Percentiles rank a stretch among this genome's conserved stretches.
Conservation (phyloP, 202 grass and related monocot genomes). For the Saccharum hybrid region DNA sequence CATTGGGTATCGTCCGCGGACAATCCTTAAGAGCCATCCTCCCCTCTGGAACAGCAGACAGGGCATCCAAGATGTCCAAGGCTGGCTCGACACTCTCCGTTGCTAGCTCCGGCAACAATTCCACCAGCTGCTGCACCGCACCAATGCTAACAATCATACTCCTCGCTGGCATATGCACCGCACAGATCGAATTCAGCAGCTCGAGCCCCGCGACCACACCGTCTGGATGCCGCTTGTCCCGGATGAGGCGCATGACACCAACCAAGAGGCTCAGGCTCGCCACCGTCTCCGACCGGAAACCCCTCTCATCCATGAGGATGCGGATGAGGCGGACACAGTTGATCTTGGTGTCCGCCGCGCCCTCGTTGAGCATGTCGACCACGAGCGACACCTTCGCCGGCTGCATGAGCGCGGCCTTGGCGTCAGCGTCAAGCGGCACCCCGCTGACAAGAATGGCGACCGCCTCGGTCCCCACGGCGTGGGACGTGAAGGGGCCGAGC, state of each 20-base stretch:
- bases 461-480: slow-evolving; percentile 88
- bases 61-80: slow-evolving; percentile 71
- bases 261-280: slow-evolving; percentile 86
- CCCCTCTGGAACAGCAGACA: slow-evolving; percentile 58
- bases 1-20: slow-evolving; percentile 66
- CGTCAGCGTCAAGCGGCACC: slow-evolving; percentile 65
- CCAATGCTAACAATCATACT: slow-evolving; percentile 71
- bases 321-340: slow-evolving; percentile 79
- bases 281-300: slow-evolving; percentile 81
- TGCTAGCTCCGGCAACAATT: slow-evolving; percentile 60
- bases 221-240: slow-evolving; percentile 68
- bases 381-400: slow-evolving; percentile 88
- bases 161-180: slow-evolving; percentile 56
- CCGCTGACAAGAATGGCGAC: slow-evolving; percentile 76
- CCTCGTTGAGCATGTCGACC: slow-evolving; percentile 92
- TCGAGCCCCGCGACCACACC: slow-evolving; percentile 59
- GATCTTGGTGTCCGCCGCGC: slow-evolving; percentile 82
- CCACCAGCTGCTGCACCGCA: slow-evolving; percentile 73
- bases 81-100: slow-evolving; percentile 57
- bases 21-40: slow-evolving; percentile 71
- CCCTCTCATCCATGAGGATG: slow-evolving; percentile 78
- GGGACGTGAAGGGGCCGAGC: slow-evolving; percentile 84
- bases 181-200: slow-evolving; percentile 76
- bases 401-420: slow-evolving; percentile 78
- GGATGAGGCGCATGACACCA: slow-evolving; percentile 73